phyloP scores from a whole-genome alignment of 176 grass and related monocot genomes.

The Thinopyrum elongatum region DNA sequence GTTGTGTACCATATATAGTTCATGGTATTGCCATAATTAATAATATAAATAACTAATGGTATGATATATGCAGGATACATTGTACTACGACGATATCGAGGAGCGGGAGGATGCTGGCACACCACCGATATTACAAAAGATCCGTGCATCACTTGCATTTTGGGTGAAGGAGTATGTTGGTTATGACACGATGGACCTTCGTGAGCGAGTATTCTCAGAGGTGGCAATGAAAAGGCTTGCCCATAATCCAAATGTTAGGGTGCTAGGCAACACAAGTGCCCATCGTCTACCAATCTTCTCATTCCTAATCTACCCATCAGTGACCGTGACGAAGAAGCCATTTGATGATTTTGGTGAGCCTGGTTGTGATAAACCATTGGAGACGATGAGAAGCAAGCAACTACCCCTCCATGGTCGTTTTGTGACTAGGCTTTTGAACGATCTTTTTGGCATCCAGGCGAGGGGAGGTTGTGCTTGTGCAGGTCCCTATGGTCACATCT shows the following conservation, averaged over 20 bases:
- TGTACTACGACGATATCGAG: slow-evolving; percentile 62
- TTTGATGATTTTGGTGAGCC: background rate
- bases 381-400: background rate
- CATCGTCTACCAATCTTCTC: slow-evolving; percentile 71
- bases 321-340: background rate
- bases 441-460: slow-evolving; percentile 85
- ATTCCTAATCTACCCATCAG: slow-evolving; percentile 54
- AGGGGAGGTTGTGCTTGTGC: slow-evolving; percentile 81
- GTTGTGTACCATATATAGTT: background rate
- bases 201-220: slow-evolving; percentile 37
- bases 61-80: slow-evolving; percentile 44
- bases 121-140: slow-evolving; percentile 66
- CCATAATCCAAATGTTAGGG: slow-evolving; percentile 35
- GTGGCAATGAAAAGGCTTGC: slow-evolving; percentile 40
- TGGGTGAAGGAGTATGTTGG: slow-evolving; percentile 85
- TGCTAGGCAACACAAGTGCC: slow-evolving; percentile 53
- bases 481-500: slow-evolving; percentile 60
- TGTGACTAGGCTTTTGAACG: slow-evolving; percentile 60
- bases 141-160: slow-evolving; percentile 63
- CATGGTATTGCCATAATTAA: background rate
- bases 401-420: slow-evolving; percentile 73
- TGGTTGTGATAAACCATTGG: background rate
- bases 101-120: slow-evolving; percentile 75
- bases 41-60: background rate
- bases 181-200: slow-evolving; percentile 34